Evolutionary conservation across 1,284 basidiomycete species (phyloP).

Genomic region (Ustilago vetiveriae): DNA sequence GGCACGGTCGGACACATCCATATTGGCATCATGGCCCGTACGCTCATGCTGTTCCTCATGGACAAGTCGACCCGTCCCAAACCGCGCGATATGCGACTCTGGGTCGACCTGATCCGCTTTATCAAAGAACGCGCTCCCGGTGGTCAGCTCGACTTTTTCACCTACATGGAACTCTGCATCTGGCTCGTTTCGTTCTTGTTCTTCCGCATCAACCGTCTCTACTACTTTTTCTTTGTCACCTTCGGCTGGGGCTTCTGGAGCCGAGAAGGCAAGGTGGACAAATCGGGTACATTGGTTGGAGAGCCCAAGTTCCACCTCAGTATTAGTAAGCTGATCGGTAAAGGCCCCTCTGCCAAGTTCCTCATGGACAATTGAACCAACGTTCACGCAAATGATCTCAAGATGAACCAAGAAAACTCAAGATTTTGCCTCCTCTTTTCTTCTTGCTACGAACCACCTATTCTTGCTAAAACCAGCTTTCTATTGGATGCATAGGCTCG

Average conservation of each 20-base stretch:
- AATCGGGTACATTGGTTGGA: slow-evolving; percentile 35
- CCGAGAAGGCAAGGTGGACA: slow-evolving; percentile 38
- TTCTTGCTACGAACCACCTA: neutral
- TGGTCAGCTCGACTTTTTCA: slow-evolving; percentile 74
- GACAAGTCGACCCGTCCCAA: slow-evolving; percentile 72
- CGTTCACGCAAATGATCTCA: too few species aligned
- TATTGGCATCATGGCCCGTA: slow-evolving; percentile 71
- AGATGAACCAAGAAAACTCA: slow-evolving; percentile 1
- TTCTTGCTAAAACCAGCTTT: slow-evolving; percentile 1
- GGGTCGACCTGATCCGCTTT: slow-evolving; percentile 75
- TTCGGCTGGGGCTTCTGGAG: slow-evolving; percentile 63
- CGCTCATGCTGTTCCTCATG: slow-evolving; percentile 73
- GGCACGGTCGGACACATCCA: slow-evolving; percentile 60
- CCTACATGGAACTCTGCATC: slow-evolving; percentile 72
- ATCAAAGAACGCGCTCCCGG: slow-evolving; percentile 73
- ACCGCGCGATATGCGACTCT: slow-evolving; percentile 74
- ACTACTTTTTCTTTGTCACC: slow-evolving; percentile 62
- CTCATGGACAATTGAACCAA: slow-evolving; percentile 29
- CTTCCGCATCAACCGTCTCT: slow-evolving; percentile 43
- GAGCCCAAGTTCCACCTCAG: slow-evolving; percentile 54
- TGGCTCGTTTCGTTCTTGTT: slow-evolving; percentile 63
- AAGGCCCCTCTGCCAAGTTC: slow-evolving; percentile 35
- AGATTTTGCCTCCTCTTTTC: neutral
- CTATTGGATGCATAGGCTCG: slow-evolving; percentile 11
- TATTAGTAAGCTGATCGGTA: slow-evolving; percentile 46